Percentiles rank a stretch among this genome's conserved stretches.
These are phyloP conservation scores for Coffea canephora DNA, from an alignment of 257 asterid genomes.

Conservation along the genomic window DNA sequence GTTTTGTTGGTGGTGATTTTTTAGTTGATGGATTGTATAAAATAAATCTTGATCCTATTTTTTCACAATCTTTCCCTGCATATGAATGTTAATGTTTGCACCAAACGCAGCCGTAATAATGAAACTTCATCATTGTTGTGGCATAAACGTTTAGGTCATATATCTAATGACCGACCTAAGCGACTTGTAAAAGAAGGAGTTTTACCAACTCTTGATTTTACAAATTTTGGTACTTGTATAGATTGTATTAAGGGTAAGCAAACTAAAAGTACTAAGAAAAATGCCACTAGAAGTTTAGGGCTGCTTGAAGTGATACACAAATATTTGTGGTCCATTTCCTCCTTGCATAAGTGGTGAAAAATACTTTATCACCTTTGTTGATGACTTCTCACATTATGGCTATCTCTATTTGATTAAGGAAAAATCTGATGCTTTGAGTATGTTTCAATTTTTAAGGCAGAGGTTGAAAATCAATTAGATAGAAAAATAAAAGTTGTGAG, in stretches of 20 bases:
- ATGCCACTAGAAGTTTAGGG: background rate
- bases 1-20: background rate
- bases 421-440: background rate
- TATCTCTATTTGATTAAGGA: background rate
- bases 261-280: background rate
- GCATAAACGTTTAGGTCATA: background rate
- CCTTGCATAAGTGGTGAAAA: background rate
- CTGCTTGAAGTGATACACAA: background rate
- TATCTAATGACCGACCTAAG: background rate
- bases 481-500: no score
- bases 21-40: background rate
- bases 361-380: conserved; percentile 9
- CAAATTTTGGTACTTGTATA: background rate
- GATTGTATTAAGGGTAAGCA: background rate
- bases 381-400: conserved; percentile 3
- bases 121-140: background rate
- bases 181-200: conserved; percentile 5
- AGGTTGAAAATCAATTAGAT: no score
- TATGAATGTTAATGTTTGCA: background rate
- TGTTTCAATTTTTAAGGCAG: no score
- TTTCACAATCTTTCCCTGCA: background rate
- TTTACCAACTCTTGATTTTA: background rate
- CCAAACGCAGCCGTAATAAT: background rate
- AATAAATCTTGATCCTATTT: background rate
- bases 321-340: background rate